These are phyloP conservation scores for Colletotrichum truncatum DNA, from an alignment of 2,329 filamentous ascomycete species.

Conservation along the genomic window DNA sequence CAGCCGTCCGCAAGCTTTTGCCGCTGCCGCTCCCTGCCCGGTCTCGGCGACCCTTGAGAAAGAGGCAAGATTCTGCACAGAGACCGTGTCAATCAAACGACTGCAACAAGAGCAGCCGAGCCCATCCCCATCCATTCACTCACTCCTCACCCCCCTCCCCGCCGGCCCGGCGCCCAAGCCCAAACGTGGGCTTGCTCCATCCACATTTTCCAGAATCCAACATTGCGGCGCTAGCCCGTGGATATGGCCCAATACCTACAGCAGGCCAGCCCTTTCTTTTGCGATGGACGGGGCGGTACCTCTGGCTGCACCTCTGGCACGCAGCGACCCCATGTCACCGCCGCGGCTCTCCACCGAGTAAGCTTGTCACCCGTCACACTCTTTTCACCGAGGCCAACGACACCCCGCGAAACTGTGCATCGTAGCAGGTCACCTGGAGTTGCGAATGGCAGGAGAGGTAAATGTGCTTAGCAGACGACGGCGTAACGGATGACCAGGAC, in stretches of 20 bases:
- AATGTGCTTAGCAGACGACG: slow-evolving; percentile 21
- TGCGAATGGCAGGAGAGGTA: slow-evolving; percentile 26
- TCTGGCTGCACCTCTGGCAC: slow-evolving; percentile 23
- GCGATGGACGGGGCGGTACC: slow-evolving; percentile 19
- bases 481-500: not conserved
- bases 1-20: slow-evolving; percentile 13
- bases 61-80: slow-evolving; percentile 21
- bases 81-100: slow-evolving; percentile 14
- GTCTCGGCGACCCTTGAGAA: slow-evolving; percentile 15
- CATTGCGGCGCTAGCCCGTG: slow-evolving; percentile 28
- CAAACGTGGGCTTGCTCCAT: slow-evolving; percentile 25
- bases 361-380: slow-evolving; percentile 27
- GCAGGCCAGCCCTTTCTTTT: not conserved
- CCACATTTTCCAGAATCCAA: slow-evolving; percentile 31
- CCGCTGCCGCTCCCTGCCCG: slow-evolving; percentile 23
- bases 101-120: not conserved
- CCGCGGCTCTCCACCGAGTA: slow-evolving; percentile 29
- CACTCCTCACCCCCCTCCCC: slow-evolving; percentile 14
- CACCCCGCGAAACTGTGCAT: slow-evolving; percentile 23
- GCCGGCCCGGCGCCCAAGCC: slow-evolving; percentile 27
- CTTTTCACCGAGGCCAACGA: slow-evolving; percentile 29
- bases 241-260: not conserved
- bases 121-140: not conserved
- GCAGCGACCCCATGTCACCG: slow-evolving; percentile 27
- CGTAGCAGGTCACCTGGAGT: slow-evolving; percentile 19